Conservation (phyloP, 108 stramenopile species). For the Poteriospumella lacustris region DNA sequence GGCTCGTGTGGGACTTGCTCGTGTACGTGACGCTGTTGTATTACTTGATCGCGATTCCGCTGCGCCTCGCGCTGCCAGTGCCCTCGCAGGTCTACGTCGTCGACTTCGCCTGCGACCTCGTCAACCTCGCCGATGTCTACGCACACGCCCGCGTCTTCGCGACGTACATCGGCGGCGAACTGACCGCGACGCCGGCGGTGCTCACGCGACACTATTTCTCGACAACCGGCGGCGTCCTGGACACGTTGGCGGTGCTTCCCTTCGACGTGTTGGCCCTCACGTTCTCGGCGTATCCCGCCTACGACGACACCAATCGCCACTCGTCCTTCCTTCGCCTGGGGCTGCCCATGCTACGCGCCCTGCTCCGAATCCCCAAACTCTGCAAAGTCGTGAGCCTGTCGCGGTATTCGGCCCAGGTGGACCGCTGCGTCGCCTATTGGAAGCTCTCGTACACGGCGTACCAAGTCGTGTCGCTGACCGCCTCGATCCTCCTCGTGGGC, state of each 20-base stretch:
- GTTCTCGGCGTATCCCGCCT: conserved; percentile 12
- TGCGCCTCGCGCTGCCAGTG: conserved; percentile 43
- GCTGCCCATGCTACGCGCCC: conserved; percentile 26
- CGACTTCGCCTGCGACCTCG: conserved; percentile 49
- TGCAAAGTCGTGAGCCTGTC: conserved; percentile 36
- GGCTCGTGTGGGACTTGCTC: conserved; percentile 46
- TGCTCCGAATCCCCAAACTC: conserved; percentile 48
- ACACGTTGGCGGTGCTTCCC: not conserved
- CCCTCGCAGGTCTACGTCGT: conserved; percentile 12
- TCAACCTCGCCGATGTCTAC: conserved; percentile 44
- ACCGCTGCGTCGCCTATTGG: conserved; percentile 34
- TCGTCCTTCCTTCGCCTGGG: no score
- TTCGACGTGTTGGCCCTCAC: not conserved
- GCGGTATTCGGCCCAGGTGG: conserved; percentile 23
- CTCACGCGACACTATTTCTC: conserved; percentile 40
- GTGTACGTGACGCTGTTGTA: conserved; percentile 41
- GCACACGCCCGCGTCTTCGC: conserved; percentile 38
- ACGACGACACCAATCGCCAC: no score
- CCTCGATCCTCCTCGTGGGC: conserved; percentile 48
- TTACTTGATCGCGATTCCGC: conserved; percentile 49
- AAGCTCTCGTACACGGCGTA: conserved; percentile 36
- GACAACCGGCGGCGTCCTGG: not conserved
- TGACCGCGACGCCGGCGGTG: conserved; percentile 32
- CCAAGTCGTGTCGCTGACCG: conserved; percentile 41
- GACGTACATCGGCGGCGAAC: conserved; percentile 49